Percentiles rank a stretch among this genome's conserved stretches.
These are phyloP conservation scores for Periglandula ipomoeae DNA, from an alignment of 2,329 filamentous ascomycete species.

Conservation along the genomic window DNA sequence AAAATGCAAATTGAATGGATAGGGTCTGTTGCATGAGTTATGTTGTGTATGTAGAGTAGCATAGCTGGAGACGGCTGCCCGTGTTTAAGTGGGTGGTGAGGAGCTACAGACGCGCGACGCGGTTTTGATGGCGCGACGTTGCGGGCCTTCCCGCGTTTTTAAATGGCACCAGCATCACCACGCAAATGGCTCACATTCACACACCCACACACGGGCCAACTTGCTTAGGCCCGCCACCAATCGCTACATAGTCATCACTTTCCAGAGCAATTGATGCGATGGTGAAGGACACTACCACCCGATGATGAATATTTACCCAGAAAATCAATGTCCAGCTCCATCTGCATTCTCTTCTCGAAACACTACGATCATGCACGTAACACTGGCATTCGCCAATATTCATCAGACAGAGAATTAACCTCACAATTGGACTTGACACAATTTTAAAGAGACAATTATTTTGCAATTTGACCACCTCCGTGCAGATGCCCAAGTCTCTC, in stretches of 20 bases:
- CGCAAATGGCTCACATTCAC: too few species aligned
- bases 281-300: too few species aligned
- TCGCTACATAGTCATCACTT: too few species aligned
- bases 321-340: too few species aligned
- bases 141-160: constrained; percentile 4
- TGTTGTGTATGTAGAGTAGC: neutral
- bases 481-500: constrained; percentile 12
- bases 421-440: neutral
- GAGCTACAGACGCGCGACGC: constrained; percentile 24
- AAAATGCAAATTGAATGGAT: neutral
- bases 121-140: constrained; percentile 12
- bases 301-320: too few species aligned
- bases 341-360: too few species aligned
- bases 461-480: constrained; percentile 5
- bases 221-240: too few species aligned
- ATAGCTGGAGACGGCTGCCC: constrained; percentile 2
- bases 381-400: too few species aligned
- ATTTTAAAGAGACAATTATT: neutral
- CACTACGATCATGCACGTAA: too few species aligned
- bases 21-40: neutral
- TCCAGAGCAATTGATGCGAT: too few species aligned
- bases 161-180: neutral
- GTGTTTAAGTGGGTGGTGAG: constrained; percentile 15
- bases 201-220: too few species aligned
- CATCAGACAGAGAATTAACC: too few species aligned